Percentiles rank a stretch among this genome's conserved stretches.
These are phyloP conservation scores for Cyclostephanos tholiformis DNA, from an alignment of 108 stramenopile genomes.

Conservation along the genomic window DNA sequence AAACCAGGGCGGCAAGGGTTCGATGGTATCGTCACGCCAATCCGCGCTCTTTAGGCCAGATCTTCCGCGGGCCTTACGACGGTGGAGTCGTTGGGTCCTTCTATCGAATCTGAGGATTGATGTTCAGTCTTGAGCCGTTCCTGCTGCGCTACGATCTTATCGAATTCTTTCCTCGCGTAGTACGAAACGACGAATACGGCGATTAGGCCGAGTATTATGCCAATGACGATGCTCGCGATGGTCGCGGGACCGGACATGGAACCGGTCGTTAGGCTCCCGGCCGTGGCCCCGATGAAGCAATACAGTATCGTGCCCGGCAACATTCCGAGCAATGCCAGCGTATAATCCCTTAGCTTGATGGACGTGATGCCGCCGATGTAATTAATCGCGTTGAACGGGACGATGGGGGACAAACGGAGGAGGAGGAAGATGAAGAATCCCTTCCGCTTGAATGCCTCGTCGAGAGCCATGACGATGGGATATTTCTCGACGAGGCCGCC, in stretches of 20 bases:
- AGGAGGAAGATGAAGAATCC: conserved; percentile 72
- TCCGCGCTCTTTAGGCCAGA: not conserved
- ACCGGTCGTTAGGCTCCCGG: conserved; percentile 51
- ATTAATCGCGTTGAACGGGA: conserved; percentile 75
- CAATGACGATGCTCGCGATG: conserved; percentile 49
- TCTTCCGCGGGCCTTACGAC: not conserved
- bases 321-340: conserved; percentile 58
- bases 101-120: not conserved
- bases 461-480: conserved; percentile 59
- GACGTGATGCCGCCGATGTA: conserved; percentile 71
- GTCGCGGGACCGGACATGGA: conserved; percentile 33
- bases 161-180: conserved; percentile 73
- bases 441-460: conserved; percentile 61
- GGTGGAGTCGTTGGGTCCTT: not conserved
- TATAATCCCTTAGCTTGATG: conserved; percentile 53
- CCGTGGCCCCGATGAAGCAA: conserved; percentile 78
- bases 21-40: not conserved
- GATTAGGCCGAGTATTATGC: conserved; percentile 58
- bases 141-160: conserved; percentile 49
- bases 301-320: conserved; percentile 77
- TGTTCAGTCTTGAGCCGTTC: not conserved
- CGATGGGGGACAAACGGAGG: conserved; percentile 66
- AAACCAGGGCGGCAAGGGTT: not conserved
- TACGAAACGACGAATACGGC: conserved; percentile 67
- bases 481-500: conserved; percentile 53